phyloP scores from a whole-genome alignment of 2,329 filamentous ascomycete species.

The Claviceps sp. region DNA sequence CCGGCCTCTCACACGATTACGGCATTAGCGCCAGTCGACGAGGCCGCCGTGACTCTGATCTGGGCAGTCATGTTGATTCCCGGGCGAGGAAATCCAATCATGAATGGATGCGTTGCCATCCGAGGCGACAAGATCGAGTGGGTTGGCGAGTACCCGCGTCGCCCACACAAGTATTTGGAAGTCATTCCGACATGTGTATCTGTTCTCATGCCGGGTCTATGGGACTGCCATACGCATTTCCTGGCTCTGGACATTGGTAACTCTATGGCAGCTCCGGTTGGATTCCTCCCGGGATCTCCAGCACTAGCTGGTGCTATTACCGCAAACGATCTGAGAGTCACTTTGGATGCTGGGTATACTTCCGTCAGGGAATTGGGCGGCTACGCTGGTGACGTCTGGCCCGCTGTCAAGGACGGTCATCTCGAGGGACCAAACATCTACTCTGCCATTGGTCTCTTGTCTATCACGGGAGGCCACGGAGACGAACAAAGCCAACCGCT shows the following conservation, averaged over 20 bases:
- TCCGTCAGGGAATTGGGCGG: constrained; percentile 35
- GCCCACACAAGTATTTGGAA: constrained; percentile 8
- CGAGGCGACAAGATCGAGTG: constrained; percentile 24
- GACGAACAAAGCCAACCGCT: constrained; percentile 23
- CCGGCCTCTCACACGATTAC: constrained; percentile 4
- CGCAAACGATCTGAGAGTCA: constrained; percentile 20
- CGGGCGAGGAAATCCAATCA: constrained; percentile 21
- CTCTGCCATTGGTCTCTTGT: constrained; percentile 28
- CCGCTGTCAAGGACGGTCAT: constrained; percentile 28
- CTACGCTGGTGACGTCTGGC: constrained; percentile 28
- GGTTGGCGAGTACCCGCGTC: constrained; percentile 16
- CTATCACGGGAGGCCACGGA: constrained; percentile 35
- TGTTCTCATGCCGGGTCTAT: constrained; percentile 36
- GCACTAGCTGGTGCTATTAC: constrained; percentile 8
- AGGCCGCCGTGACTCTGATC: constrained; percentile 10
- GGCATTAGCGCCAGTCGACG: constrained; percentile 1
- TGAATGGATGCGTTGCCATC: constrained; percentile 22
- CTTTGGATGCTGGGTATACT: constrained; percentile 33
- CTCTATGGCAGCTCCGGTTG: not conserved
- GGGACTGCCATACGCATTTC: constrained; percentile 39
- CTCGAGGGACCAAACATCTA: constrained; percentile 36
- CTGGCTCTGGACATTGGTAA: constrained; percentile 16
- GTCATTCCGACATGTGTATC: constrained; percentile 24
- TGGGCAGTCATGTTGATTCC: constrained; percentile 22
- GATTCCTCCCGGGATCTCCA: constrained; percentile 6